Evolutionary conservation across 1,139 yeast species (phyloP).

Genomic region (Wickerhamiella infanticola): DNA sequence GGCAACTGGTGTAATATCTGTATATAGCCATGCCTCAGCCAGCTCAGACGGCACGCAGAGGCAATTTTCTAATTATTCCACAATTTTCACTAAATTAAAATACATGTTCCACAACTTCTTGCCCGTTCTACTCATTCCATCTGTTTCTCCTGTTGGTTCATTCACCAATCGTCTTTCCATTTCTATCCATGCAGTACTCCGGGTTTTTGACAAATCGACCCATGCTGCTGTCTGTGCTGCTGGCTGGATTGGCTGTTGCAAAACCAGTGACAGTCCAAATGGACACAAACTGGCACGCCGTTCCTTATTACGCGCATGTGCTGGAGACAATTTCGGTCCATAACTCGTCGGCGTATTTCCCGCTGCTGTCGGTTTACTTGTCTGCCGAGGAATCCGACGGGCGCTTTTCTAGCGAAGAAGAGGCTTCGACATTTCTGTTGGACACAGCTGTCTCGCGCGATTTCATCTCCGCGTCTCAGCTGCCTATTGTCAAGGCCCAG

Average conservation of each 20-base stretch:
- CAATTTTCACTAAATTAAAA: neutral
- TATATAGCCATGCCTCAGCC: neutral
- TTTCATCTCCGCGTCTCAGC: constrained; percentile 14
- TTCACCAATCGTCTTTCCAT: too few relatives aligned
- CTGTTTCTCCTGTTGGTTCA: neutral
- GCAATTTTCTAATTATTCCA: too few relatives aligned
- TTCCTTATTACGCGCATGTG: constrained; percentile 34
- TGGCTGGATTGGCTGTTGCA: constrained; percentile 3
- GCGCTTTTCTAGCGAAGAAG: constrained; percentile 24
- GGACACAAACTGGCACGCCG: constrained; percentile 20
- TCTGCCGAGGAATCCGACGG: constrained; percentile 19
- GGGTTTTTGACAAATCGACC: neutral
- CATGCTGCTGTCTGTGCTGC: neutral
- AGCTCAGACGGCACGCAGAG: too few relatives aligned
- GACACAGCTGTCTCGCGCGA: constrained; percentile 20
- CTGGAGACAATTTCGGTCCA: constrained; percentile 42
- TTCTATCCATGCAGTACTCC: too few relatives aligned
- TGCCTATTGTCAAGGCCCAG: constrained; percentile 34
- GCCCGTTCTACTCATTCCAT: neutral
- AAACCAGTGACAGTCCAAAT: constrained; percentile 9
- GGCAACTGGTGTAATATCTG: neutral
- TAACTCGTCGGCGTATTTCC: constrained; percentile 35
- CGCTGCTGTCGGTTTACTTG: constrained; percentile 30
- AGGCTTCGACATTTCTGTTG: constrained; percentile 28
- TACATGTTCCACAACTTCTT: neutral